Evolutionary conservation across 805 yeast genomes (phyloP), one percentile per base, ranked within the genome.

Genomic region (Brettanomyces anomalus): DNA sequence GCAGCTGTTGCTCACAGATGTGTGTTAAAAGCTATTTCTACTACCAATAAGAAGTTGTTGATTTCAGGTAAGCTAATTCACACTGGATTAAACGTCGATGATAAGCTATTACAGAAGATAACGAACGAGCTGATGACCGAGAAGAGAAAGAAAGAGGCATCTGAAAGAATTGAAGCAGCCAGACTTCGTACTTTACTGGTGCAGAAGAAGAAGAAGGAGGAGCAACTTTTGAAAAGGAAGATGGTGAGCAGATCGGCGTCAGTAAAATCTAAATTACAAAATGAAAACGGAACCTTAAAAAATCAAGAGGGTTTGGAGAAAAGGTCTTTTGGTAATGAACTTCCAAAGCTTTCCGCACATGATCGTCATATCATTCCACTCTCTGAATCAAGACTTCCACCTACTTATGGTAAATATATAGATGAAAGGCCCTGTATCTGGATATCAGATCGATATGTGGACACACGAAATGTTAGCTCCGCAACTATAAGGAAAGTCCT

Each of bases 401-500:
- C 52, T 3, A 79, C 74, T 18, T 58, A 79, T 18, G 66, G 58
- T 4, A 68, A 58, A 39, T 68, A 70, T 39, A 71, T 82, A 20
- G 72, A 72, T 44, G 73, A 72, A 26, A 65, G 84, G 26, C 81
- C 89, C 0, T 79, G 68, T 44, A 60, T 84, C 21, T 67, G 72
- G 47, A 72, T 84, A 37, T 66, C 70, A 15, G 74, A 73, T 49
- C 68, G 67, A 45, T 71, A 68, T 45, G 69, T 74, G 14, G 68
- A 78, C 2, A 66, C 76, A 0, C 61, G 65, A 41, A 64, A 67
- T 41, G 67, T 79, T 1, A 64, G 70, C 14, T 65, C 77, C 3
- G 69, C 68, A 42, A 86, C 81, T 53, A 64, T 87, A 42, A 79
- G 83, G 51, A 68, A 72, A 21, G 67, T 70, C 26, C 63, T 86